Evolutionary conservation across 2,329 filamentous ascomycete species (phyloP), one percentile per base, ranked within the genome.

Genomic region (Colletotrichum agaves): DNA sequence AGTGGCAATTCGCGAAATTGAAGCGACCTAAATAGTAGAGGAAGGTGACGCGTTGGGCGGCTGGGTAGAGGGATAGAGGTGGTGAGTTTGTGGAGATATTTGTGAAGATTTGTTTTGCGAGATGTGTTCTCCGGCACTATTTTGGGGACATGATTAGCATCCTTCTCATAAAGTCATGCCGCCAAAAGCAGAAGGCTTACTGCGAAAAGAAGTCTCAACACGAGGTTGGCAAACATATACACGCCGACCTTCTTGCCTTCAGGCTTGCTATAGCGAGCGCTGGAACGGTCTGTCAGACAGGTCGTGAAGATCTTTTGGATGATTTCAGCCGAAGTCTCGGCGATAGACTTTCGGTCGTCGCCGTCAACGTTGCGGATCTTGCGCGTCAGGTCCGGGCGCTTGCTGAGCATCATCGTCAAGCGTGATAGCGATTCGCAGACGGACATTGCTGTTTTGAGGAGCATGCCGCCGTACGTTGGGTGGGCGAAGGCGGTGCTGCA

Each of bases 1-100:
- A 97, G 75, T 97, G 91, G 72, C 90, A 91, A 77, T 93, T 94
- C 70, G 92, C 89, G 77, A 97, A 93, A 75, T 94, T 89, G 79
- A 95, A 98, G 66, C 94, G 91, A 17, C 95, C 95, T 5, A 98
- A 90, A 76, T 97, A 97, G 81, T 97, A 98, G 13, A 98, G 89
- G 73, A 94, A 98, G 3, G 94, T 97, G 57, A 97, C 93, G 55
- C 94, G 89, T 76, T 98, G 93, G 5, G 91, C 87, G 21, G 93
- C 93, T 2, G 94, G 93, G 75, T 97, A 98, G 58, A 93, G 87
- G 1, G 87, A 85, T 12, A 98, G 81, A 0, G 93, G 93, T 1
- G 94, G 94, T 0, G 93, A 94, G 71, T 93, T 91, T 63, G 92
- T 90, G 56, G 90, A 90, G 71, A 98, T 95, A 75, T 96, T 97